phyloP scores from a whole-genome alignment of 2,329 filamentous ascomycete species.

The Blumeria graminis region DNA sequence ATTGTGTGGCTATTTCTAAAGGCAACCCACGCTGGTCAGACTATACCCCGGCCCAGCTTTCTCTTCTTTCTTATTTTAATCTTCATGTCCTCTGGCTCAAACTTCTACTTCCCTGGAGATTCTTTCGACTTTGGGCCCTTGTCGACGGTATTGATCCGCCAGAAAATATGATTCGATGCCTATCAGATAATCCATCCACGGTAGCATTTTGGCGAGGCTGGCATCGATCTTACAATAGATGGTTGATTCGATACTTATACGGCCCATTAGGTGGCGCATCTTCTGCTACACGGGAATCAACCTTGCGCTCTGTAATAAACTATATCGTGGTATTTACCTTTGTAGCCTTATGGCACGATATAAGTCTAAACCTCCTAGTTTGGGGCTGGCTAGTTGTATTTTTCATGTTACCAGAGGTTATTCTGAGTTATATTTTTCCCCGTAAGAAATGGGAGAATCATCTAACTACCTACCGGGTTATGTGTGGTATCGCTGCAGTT shows the following conservation, averaged over 20 bases:
- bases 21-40: constrained; percentile 52
- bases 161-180: constrained; percentile 95
- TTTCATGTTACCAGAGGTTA: constrained; percentile 76
- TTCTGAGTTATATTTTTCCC: constrained; percentile 50
- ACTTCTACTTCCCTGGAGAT: constrained; percentile 86
- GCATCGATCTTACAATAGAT: constrained; percentile 90
- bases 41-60: constrained; percentile 72
- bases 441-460: constrained; percentile 37
- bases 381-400: constrained; percentile 95
- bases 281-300: constrained; percentile 21
- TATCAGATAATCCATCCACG: constrained; percentile 81
- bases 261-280: constrained; percentile 60
- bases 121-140: constrained; percentile 91
- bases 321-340: constrained; percentile 83
- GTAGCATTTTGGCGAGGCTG: constrained; percentile 86
- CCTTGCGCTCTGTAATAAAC: constrained; percentile 40
- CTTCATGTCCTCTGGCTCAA: constrained; percentile 97
- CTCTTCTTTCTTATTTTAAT: constrained; percentile 84
- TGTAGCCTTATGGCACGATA: constrained; percentile 94
- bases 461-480: constrained; percentile 50
- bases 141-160: constrained; percentile 81
- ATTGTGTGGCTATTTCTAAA: constrained; percentile 80
- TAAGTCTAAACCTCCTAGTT: constrained; percentile 67
- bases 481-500: constrained; percentile 62
- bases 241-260: constrained; percentile 84